Conservation (phyloP, 2,329 filamentous ascomycete species). For the Truncatella angustata region DNA sequence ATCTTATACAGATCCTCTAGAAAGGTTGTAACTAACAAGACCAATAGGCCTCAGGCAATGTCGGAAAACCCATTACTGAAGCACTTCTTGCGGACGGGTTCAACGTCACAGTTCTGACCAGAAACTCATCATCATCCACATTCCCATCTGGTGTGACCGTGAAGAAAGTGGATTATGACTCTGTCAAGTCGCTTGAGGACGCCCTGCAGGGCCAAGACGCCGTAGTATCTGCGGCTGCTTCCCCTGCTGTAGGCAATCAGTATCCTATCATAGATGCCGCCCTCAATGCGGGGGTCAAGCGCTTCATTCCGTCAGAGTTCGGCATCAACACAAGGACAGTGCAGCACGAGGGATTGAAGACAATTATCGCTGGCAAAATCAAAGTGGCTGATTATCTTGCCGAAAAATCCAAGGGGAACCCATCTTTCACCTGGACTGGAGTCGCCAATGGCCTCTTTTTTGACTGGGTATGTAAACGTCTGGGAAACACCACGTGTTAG, state of each 20-base stretch:
- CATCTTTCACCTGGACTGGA: constrained; percentile 56
- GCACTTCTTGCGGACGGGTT: constrained; percentile 34
- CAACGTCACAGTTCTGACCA: constrained; percentile 49
- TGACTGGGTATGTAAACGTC: constrained; percentile 46
- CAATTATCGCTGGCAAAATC: constrained; percentile 25
- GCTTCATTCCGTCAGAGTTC: constrained; percentile 58
- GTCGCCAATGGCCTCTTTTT: constrained; percentile 60
- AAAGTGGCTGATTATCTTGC: constrained; percentile 49
- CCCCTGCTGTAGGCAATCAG: constrained; percentile 42
- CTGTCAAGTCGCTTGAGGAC: constrained; percentile 38
- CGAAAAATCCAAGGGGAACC: constrained; percentile 40
- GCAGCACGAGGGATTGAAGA: constrained; percentile 17
- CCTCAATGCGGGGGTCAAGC: constrained; percentile 52
- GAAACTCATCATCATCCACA: constrained; percentile 38
- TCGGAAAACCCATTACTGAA: constrained; percentile 24
- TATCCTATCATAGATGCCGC: constrained; percentile 52
- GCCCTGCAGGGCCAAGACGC: constrained; percentile 54
- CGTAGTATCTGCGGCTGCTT: constrained; percentile 47
- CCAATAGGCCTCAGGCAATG: constrained; percentile 28
- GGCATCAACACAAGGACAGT: constrained; percentile 31
- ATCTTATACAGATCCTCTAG: no score
- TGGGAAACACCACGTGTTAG: neutral
- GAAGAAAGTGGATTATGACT: constrained; percentile 46
- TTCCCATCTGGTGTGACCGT: constrained; percentile 36
- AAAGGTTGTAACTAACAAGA: no score